A percentile compares a stretch with the other conserved stretches of the same genome.
These are phyloP conservation scores for Curvularia verruculosa DNA, from an alignment of 2,329 filamentous ascomycete genomes.

Conservation along the genomic window DNA sequence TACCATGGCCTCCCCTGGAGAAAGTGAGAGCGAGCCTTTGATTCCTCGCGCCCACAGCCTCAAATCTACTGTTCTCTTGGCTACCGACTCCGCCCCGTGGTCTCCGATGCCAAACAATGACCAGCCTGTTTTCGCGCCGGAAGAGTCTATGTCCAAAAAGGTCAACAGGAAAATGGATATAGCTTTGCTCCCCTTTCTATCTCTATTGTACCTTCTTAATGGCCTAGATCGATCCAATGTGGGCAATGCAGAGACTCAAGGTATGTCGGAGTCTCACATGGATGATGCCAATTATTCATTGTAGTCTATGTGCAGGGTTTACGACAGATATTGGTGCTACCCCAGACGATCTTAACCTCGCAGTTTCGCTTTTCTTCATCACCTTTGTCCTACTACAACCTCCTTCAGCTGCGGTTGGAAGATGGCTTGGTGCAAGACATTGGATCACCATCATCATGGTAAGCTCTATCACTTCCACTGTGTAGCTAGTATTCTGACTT, in stretches of 20 bases:
- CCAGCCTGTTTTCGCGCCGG: background rate
- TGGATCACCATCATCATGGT: slow-evolving; percentile 29
- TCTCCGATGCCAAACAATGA: background rate
- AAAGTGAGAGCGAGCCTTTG: slow-evolving; percentile 2
- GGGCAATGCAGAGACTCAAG: slow-evolving; percentile 37
- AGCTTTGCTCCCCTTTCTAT: slow-evolving; percentile 29
- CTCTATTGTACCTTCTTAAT: slow-evolving; percentile 32
- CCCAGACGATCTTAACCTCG: slow-evolving; percentile 32
- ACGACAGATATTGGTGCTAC: slow-evolving; percentile 29
- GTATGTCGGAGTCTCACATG: slow-evolving; percentile 10
- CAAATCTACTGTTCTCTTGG: background rate
- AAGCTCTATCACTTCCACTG: background rate
- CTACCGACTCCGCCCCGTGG: background rate
- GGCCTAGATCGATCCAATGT: slow-evolving; percentile 34
- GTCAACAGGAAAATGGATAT: slow-evolving; percentile 31
- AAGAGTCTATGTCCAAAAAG: slow-evolving; percentile 9
- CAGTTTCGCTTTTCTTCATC: slow-evolving; percentile 35
- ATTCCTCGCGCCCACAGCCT: background rate
- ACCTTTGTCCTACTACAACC: slow-evolving; percentile 35
- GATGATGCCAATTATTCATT: slow-evolving; percentile 3
- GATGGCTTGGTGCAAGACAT: slow-evolving; percentile 30
- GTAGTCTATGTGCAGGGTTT: slow-evolving; percentile 20
- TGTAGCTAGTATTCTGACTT: slow-evolving; percentile 2
- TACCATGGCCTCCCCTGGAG: background rate
- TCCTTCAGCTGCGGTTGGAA: slow-evolving; percentile 26